Evolutionary conservation across 2,329 filamentous ascomycete species (phyloP), one percentile per base, ranked within the genome.

Genomic region (Penicillium vulpinum): DNA sequence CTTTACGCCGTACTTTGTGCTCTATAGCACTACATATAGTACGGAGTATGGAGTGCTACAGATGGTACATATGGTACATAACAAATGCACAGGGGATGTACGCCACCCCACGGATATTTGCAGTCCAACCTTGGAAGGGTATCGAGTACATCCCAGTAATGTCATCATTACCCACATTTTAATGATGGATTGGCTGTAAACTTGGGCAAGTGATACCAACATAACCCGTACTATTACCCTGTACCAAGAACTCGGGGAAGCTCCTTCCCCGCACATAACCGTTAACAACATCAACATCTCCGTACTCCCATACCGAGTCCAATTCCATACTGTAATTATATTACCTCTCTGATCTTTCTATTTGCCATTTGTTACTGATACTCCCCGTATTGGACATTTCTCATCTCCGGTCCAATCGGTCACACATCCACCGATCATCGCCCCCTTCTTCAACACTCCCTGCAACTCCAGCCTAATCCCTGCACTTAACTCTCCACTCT

Each of bases 191-290:
- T n/a, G 22, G 48, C 48, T 13, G 48, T 51, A 26, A 46, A 26
- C 21, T 35, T 38, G 26, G 31, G 33, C 54, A 44, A 41, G 45
- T 13, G 31, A 21, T 52, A 56, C 54, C 33, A 46, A 2, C 48
- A 38, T 28, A 22, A 35, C 41, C 35, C 41, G 54, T 52, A 39
- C 46, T 16, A 55, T 46, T 45, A 58, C 55, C 33, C 43, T 28
- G 11, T 33, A 46, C 49, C 31, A 18, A 35, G n/a, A 35, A 36
- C 38, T 48, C 35, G 55, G 39, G 29, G 33, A 31, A 57, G 57
- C 40, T 53, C 44, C 48, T 59, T 60, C 56, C 58, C 58, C 58
- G 58, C 58, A 59, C 56, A 52, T 46, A 10, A 60, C 52, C 56
- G 56, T 16, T 44, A 38, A 16, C 24, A 6, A 7, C 11, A 9